These are phyloP conservation scores for Helianthus tuberosus DNA, from an alignment of 129 eudicot species.

Conservation along the genomic window DNA sequence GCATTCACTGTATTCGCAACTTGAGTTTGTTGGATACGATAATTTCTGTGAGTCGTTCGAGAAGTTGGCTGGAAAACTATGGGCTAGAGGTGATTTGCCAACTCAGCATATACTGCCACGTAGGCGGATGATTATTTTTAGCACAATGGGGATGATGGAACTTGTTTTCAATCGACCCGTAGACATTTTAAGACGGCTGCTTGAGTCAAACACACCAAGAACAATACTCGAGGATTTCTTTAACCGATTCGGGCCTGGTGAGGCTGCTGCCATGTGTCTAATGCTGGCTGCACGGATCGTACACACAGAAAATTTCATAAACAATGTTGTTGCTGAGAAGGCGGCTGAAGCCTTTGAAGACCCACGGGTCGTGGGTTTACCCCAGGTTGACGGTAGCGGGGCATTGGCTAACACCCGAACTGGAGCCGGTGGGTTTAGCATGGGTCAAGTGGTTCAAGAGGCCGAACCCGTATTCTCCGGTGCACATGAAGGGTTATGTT, in stretches of 20 bases:
- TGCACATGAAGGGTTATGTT: constrained; percentile 91
- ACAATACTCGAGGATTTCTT: constrained; percentile 87
- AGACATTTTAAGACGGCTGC: constrained; percentile 78
- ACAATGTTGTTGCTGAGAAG: constrained; percentile 85
- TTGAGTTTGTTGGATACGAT: constrained; percentile 64
- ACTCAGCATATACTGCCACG: constrained; percentile 93
- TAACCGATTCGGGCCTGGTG: constrained; percentile 91
- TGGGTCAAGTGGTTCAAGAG: constrained; percentile 99
- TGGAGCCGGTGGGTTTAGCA: constrained; percentile 91
- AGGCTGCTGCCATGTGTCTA: constrained; percentile 97
- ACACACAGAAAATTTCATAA: constrained; percentile 60
- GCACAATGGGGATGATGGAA: constrained; percentile 99
- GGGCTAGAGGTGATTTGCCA: constrained; percentile 97
- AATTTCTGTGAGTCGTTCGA: constrained; percentile 69
- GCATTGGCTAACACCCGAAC: constrained; percentile 79
- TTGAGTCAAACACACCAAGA: constrained; percentile 90
- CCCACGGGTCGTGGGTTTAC: constrained; percentile 88
- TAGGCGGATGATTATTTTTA: constrained; percentile 70
- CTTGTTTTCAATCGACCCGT: constrained; percentile 92
- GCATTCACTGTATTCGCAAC: constrained; percentile 81
- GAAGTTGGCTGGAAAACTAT: constrained; percentile 67
- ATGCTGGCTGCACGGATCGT: constrained; percentile 83
- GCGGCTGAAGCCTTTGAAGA: constrained; percentile 99
- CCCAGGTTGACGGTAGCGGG: constrained; percentile 87
- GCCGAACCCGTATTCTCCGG: constrained; percentile 98